A percentile compares a stretch with the other conserved stretches of the same genome.
Conservation (phyloP, 2,329 filamentous ascomycete species). For the Fragosphaeria purpurea region DNA sequence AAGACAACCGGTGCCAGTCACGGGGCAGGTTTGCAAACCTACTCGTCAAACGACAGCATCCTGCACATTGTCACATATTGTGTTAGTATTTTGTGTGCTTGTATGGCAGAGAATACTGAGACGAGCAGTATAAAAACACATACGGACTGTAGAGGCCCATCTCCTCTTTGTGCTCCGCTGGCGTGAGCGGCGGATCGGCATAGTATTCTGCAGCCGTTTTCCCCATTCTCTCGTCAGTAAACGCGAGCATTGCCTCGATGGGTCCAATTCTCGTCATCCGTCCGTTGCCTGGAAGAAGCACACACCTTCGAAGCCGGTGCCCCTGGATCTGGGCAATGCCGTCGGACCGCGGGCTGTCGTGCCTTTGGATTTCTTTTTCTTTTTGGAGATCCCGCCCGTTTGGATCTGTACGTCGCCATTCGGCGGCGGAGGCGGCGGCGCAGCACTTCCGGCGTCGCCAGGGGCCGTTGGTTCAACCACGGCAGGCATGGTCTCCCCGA, state of each 20-base stretch:
- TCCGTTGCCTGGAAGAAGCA: not conserved
- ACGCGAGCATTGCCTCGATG: too few relatives aligned
- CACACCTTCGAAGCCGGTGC: conserved; percentile 59
- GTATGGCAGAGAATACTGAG: too few relatives aligned
- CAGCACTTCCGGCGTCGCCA: not conserved
- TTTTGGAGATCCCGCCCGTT: conserved; percentile 7
- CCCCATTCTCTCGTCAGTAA: not conserved
- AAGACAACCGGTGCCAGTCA: too few relatives aligned
- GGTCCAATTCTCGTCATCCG: not conserved
- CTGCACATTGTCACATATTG: not conserved
- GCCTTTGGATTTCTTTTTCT: conserved; percentile 32
- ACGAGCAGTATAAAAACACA: conserved; percentile 20
- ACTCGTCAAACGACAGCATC: conserved; percentile 9
- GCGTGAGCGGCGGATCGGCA: conserved; percentile 69
- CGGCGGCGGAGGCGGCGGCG: not conserved
- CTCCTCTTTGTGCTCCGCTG: conserved; percentile 57
- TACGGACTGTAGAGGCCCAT: conserved; percentile 55
- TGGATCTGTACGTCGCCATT: conserved; percentile 1
- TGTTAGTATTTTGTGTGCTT: too few relatives aligned
- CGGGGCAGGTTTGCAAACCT: not conserved
- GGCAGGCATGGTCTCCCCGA: not conserved
- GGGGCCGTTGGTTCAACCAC: not conserved
- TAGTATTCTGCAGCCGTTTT: conserved; percentile 48
- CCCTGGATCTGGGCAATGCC: conserved; percentile 31
- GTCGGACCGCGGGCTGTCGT: conserved; percentile 28